These are phyloP conservation scores for Diutina pseudorugosa DNA, from an alignment of 1,139 yeast species.

Conservation along the genomic window DNA sequence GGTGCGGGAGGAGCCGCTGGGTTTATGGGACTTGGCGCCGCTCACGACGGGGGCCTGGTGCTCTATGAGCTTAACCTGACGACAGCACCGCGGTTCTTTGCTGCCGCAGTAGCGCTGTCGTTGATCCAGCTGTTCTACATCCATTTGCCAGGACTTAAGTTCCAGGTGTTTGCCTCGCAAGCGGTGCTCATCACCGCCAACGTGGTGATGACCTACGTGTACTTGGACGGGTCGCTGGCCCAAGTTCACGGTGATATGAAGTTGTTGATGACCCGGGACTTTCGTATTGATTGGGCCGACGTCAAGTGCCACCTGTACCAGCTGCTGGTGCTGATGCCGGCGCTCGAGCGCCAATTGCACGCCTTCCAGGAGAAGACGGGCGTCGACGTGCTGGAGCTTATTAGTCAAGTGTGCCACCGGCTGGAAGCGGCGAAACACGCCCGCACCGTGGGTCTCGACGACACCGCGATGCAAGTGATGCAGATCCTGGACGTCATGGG, in stretches of 20 bases:
- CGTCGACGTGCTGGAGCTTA: constrained; percentile 11
- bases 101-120: constrained; percentile 34
- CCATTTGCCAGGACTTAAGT: constrained; percentile 50
- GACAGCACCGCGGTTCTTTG: constrained; percentile 56
- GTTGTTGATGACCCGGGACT: constrained; percentile 46
- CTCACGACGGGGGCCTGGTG: constrained; percentile 4
- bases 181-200: constrained; percentile 51
- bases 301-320: constrained; percentile 29
- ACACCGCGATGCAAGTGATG: constrained; percentile 51
- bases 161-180: constrained; percentile 57
- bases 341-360: constrained; percentile 18
- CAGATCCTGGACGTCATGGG: constrained; percentile 74
- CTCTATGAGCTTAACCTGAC: constrained; percentile 54
- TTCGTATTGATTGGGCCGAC: constrained; percentile 65
- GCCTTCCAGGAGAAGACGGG: constrained; percentile 8
- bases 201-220: constrained; percentile 41
- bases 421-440: constrained; percentile 16
- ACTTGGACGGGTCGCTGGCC: constrained; percentile 61
- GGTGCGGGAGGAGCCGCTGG: neutral
- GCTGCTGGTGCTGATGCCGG: constrained; percentile 14
- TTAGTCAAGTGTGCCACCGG: constrained; percentile 13
- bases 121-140: constrained; percentile 41
- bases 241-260: constrained; percentile 46
- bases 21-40: neutral
- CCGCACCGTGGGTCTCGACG: constrained; percentile 46